These are phyloP conservation scores for Colletotrichum nymphaeae DNA, from an alignment of 2,329 filamentous ascomycete species.

Conservation along the genomic window DNA sequence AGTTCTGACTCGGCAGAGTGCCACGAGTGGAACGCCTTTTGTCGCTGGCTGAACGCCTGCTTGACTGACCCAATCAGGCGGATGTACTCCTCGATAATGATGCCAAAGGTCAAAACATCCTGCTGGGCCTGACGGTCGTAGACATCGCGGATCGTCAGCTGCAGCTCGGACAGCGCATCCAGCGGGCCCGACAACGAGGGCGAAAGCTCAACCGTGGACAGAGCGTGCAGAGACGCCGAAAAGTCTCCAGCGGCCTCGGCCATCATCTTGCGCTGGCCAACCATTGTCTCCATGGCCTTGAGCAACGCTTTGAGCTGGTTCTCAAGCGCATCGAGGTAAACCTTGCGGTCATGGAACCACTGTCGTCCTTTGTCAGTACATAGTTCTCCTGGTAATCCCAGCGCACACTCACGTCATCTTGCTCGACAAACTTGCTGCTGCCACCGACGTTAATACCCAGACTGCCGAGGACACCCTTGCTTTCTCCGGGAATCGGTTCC, in stretches of 20 bases:
- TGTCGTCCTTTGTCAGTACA: slow-evolving; percentile 46
- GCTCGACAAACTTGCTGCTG: slow-evolving; percentile 92
- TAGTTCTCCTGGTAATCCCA: too few relatives aligned
- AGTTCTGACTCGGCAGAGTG: slow-evolving; percentile 90
- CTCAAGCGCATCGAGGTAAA: slow-evolving; percentile 95
- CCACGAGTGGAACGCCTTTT: slow-evolving; percentile 97
- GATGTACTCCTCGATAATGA: slow-evolving; percentile 98
- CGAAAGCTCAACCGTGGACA: slow-evolving; percentile 93
- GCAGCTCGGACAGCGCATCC: slow-evolving; percentile 91
- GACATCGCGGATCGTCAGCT: slow-evolving; percentile 92
- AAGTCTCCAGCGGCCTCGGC: slow-evolving; percentile 95
- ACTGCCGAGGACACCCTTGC: slow-evolving; percentile 91
- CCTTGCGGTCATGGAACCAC: slow-evolving; percentile 98
- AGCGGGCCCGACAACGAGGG: slow-evolving; percentile 88
- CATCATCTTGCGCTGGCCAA: slow-evolving; percentile 90
- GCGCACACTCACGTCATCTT: slow-evolving; percentile 81
- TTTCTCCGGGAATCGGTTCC: slow-evolving; percentile 87
- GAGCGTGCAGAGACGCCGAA: slow-evolving; percentile 88
- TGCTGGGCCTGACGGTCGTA: slow-evolving; percentile 98
- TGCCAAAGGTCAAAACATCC: slow-evolving; percentile 94
- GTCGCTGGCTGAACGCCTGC: slow-evolving; percentile 89
- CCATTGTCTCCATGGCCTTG: slow-evolving; percentile 94
- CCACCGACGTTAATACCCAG: slow-evolving; percentile 83
- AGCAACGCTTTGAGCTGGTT: slow-evolving; percentile 89
- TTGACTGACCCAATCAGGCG: slow-evolving; percentile 95